These are phyloP conservation scores for Rhodotorula sp. DNA, from an alignment of 1,284 basidiomycete genomes.

Conservation along the genomic window DNA sequence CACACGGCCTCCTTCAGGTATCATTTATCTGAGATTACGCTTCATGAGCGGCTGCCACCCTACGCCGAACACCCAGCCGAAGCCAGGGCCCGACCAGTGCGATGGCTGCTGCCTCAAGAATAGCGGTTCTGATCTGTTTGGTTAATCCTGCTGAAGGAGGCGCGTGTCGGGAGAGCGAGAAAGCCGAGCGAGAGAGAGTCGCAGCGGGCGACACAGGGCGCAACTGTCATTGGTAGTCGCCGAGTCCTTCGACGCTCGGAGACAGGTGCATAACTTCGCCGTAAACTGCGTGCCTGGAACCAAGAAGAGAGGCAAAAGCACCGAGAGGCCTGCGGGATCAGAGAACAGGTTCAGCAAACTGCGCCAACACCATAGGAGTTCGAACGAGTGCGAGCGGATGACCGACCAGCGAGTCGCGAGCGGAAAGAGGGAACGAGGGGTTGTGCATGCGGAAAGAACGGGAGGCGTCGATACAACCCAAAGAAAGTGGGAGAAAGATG, in stretches of 20 bases:
- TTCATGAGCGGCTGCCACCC: conserved; percentile 1
- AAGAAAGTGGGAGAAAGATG: neutral
- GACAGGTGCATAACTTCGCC: too few species aligned
- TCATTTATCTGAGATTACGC: conserved; percentile 2
- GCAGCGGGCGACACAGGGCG: neutral
- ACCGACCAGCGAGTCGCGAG: neutral
- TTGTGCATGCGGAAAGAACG: too few species aligned
- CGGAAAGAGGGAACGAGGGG: too few species aligned
- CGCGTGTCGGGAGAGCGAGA: neutral
- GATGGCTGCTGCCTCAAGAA: conserved; percentile 4
- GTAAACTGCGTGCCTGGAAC: too few species aligned
- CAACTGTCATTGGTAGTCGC: too few species aligned
- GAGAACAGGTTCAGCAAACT: too few species aligned
- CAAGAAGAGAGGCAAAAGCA: too few species aligned
- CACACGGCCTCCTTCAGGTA: neutral
- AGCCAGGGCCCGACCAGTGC: neutral
- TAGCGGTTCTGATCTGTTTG: conserved; percentile 24
- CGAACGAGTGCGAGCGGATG: neutral
- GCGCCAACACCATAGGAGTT: too few species aligned
- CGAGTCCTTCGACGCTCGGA: too few species aligned
- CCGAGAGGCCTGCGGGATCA: too few species aligned
- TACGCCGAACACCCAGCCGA: neutral
- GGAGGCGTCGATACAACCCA: neutral
- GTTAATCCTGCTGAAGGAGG: conserved; percentile 7
- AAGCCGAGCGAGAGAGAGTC: neutral